These are phyloP conservation scores for Penicillium sp. DNA, from an alignment of 2,329 filamentous ascomycete genomes.

Conservation along the genomic window DNA sequence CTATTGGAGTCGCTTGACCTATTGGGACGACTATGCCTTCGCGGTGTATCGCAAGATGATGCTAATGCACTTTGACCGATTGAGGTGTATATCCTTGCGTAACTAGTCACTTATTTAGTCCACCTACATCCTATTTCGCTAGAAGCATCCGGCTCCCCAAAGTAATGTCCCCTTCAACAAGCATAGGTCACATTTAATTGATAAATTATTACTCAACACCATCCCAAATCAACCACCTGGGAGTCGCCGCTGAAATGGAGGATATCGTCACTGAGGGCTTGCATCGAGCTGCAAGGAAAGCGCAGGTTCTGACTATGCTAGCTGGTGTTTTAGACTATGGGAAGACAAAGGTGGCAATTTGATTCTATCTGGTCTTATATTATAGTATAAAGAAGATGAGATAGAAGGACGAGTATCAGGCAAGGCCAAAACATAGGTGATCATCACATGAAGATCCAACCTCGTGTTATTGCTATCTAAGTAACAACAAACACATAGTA, in stretches of 20 bases:
- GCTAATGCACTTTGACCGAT: neutral
- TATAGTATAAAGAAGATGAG: no score
- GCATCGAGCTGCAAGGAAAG: constrained; percentile 17
- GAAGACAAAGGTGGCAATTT: constrained; percentile 15
- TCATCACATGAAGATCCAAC: neutral
- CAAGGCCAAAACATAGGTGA: neutral
- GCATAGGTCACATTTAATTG: no score
- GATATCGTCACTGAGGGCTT: constrained; percentile 14
- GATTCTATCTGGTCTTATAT: neutral
- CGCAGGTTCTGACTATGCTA: neutral
- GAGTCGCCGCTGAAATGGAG: neutral
- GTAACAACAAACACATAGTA: constrained; percentile 3
- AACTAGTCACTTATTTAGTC: neutral
- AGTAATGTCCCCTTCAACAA: neutral
- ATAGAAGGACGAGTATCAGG: neutral
- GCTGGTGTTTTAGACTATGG: constrained; percentile 18
- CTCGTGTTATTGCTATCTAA: neutral
- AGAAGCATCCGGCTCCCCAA: neutral
- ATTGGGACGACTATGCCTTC: neutral
- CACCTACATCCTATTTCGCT: neutral
- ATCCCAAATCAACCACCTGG: neutral
- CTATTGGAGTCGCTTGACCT: neutral
- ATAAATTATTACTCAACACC: no score
- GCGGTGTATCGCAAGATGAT: neutral
- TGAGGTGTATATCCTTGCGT: neutral